These are phyloP conservation scores for Areca catechu DNA, from an alignment of 176 grass and related monocot genomes.

Conservation along the genomic window DNA sequence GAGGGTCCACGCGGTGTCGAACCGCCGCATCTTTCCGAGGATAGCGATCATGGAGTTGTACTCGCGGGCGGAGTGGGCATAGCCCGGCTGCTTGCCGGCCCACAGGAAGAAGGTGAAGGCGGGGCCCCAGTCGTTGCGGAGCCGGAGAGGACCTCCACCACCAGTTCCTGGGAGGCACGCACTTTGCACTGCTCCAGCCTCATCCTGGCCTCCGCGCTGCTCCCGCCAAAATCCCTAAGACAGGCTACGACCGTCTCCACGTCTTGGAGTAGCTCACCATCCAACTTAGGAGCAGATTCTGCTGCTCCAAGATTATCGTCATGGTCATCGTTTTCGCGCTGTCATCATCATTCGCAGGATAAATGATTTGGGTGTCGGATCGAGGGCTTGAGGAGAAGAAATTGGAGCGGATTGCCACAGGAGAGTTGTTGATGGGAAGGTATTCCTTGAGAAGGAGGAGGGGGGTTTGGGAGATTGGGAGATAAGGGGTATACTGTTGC, in stretches of 20 bases:
- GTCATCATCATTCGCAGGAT: background rate
- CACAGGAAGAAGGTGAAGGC: slow-evolving; percentile 72
- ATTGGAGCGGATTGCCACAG: background rate
- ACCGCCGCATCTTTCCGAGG: slow-evolving; percentile 65
- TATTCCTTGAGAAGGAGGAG: too few relatives aligned
- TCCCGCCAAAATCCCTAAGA: slow-evolving; percentile 17
- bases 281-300: slow-evolving; percentile 19
- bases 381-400: slow-evolving; percentile 1
- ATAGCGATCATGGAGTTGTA: slow-evolving; percentile 77
- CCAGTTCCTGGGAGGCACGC: slow-evolving; percentile 44
- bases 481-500: too few relatives aligned
- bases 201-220: slow-evolving; percentile 17
- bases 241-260: slow-evolving; percentile 45
- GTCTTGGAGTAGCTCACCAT: slow-evolving; percentile 17
- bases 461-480: too few relatives aligned
- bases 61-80: slow-evolving; percentile 36
- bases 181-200: slow-evolving; percentile 46
- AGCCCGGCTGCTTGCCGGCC: slow-evolving; percentile 46
- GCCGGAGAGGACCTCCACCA: slow-evolving; percentile 43
- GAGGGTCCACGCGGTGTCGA: slow-evolving; percentile 60
- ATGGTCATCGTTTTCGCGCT: background rate
- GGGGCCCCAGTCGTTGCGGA: slow-evolving; percentile 65
- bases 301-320: slow-evolving; percentile 38
- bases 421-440: too few relatives aligned
- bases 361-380: background rate